phyloP scores from a whole-genome alignment of 306 rosid species.

The Fragaria iinumae region DNA sequence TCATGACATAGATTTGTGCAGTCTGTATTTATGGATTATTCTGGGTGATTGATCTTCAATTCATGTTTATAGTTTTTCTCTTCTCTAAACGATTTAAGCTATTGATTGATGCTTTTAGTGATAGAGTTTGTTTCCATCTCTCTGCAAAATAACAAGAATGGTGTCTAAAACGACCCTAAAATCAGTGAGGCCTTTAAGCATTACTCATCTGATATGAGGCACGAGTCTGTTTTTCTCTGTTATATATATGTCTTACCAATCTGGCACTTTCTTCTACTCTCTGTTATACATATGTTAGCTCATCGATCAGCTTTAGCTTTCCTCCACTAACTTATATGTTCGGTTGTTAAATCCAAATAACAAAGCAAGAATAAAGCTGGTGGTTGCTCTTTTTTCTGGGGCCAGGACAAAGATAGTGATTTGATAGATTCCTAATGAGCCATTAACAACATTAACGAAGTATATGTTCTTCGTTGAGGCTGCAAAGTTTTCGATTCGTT shows the following conservation, averaged over 20 bases:
- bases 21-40: no score
- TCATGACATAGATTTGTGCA: no score
- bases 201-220: background rate
- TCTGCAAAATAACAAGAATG: no score
- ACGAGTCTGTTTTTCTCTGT: background rate
- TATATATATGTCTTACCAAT: background rate
- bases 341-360: background rate
- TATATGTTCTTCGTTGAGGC: background rate
- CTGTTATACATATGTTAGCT: background rate
- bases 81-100: no score
- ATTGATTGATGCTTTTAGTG: background rate
- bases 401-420: constrained; percentile 6
- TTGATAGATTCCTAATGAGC: constrained; percentile 1
- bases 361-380: background rate
- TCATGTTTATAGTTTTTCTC: no score
- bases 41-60: no score
- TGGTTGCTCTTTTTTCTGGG: background rate
- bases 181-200: background rate
- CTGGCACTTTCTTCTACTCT: background rate
- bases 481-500: no score
- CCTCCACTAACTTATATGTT: background rate
- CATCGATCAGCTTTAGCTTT: background rate
- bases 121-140: no score
- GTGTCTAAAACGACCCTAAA: background rate
- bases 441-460: background rate